Base-by-base conservation (phyloP, 106 monocot species). In the Alisma plantagoaquatica region DNA sequence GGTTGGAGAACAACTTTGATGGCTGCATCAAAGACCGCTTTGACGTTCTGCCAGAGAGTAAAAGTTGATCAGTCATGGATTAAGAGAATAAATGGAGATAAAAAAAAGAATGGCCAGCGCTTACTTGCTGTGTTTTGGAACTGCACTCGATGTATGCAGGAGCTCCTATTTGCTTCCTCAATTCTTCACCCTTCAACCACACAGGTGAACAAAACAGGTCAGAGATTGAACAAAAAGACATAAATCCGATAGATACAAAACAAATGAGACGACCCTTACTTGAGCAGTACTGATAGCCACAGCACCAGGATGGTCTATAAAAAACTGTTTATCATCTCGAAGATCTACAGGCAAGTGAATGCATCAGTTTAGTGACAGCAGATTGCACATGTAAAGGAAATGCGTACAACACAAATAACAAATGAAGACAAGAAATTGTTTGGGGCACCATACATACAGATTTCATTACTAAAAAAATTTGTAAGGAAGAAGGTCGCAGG, bases 1-100 rank as follows among this genome's bases (percentile, higher is more conserved):
- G 83, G 83, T 52, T 83, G 83, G 29, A 83, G 83, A 46, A 83
- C 83, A 11, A 78, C 83, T 52, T 78, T 83, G 23, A 83, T 83
- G 30, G 83, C 83, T 14, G 83, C 74, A 56, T 83, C 83, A 33
- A 83, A 83, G 23, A 83, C 83, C 28, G 56, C 83, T 54, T 83
- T 83, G 24, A 83, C 71, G 61, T 83, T 83, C 83, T 83, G 51
- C 46, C 61, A n/a, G 29, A 10, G 10, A 4, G 31, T 14, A 29
- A 60, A 9, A 16, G 19, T 33, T 21, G 1, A 53, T 17, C 51
- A 58, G 26, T 23, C 11, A 10, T 32, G 15, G 10, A 27, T 14
- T 11, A 17, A 47, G 15, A 1, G 19, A n/a, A n/a, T n/a, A n/a
- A n/a, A n/a, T n/a, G n/a, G n/a, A n/a, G n/a, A n/a, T n/a, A n/a